These are phyloP conservation scores for Rubia occidens DNA, from an alignment of 305 asterid species.

Conservation along the genomic window DNA sequence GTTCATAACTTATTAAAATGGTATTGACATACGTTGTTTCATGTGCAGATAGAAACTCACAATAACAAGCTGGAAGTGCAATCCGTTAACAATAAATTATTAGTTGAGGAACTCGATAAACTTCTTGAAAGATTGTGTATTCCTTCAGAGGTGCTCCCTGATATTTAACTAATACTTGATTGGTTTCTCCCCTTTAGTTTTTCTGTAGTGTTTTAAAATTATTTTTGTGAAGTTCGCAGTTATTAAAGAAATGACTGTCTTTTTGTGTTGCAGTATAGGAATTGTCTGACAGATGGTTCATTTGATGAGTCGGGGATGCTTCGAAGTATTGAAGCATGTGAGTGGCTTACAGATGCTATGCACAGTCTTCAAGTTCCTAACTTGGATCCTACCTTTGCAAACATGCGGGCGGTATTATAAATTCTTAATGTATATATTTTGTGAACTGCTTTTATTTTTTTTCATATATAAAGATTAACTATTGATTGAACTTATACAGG, in stretches of 20 bases:
- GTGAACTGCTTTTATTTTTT: background rate
- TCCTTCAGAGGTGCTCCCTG: constrained; percentile 67
- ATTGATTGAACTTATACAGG: constrained; percentile 40
- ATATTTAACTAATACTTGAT: background rate
- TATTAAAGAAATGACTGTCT: background rate
- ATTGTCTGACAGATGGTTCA: constrained; percentile 75
- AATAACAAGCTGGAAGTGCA: constrained; percentile 96
- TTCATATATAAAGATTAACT: background rate
- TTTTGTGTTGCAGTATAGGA: constrained; percentile 53
- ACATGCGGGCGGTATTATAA: constrained; percentile 66
- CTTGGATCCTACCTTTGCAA: constrained; percentile 64
- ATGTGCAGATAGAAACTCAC: constrained; percentile 81
- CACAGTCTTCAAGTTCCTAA: constrained; percentile 68
- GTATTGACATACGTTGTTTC: constrained; percentile 22
- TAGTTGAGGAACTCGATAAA: constrained; percentile 87
- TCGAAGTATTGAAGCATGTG: constrained; percentile 91
- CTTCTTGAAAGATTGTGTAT: constrained; percentile 80
- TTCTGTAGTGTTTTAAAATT: background rate
- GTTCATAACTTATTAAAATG: constrained; percentile 8
- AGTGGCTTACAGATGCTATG: constrained; percentile 78
- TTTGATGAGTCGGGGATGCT: constrained; percentile 93
- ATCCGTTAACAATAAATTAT: constrained; percentile 76
- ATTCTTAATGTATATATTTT: constrained; percentile 7
- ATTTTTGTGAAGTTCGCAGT: background rate
- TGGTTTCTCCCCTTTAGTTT: background rate